Evolutionary conservation across 306 rosid species (phyloP).

Genomic region (Vachellia collinsii): DNA sequence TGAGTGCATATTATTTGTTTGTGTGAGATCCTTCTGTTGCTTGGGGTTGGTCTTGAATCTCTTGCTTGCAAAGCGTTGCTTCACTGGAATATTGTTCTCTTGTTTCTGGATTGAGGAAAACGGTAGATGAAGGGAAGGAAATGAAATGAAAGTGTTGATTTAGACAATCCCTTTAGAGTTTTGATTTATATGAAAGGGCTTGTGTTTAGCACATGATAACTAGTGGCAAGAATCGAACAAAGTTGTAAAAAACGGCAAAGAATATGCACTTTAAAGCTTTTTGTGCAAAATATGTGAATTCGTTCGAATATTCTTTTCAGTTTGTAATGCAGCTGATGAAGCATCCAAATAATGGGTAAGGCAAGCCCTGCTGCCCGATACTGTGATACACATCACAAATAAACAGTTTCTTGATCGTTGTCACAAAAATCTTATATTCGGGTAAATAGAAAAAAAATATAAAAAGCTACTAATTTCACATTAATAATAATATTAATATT

Average conservation of each 20-base stretch:
- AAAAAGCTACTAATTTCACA: too few species aligned
- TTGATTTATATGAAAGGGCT: neutral
- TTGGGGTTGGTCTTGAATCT: neutral
- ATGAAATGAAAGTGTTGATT: neutral
- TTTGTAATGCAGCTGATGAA: too few species aligned
- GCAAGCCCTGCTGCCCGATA: too few species aligned
- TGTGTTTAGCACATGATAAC: neutral
- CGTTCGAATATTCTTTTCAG: too few species aligned
- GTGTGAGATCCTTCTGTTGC: slow-evolving; percentile 21
- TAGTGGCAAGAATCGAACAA: neutral
- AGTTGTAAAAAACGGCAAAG: too few species aligned
- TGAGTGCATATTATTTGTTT: neutral
- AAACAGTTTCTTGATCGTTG: too few species aligned
- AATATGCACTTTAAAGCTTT: neutral
- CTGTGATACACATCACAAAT: too few species aligned
- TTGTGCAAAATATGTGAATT: neutral
- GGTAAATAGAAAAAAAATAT: too few species aligned
- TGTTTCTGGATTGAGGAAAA: neutral
- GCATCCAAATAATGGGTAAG: too few species aligned
- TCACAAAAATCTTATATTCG: too few species aligned
- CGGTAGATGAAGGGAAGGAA: neutral
- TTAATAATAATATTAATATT: too few species aligned
- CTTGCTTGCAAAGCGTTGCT: slow-evolving; percentile 8
- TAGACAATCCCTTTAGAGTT: neutral
- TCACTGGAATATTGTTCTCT: neutral